Percentiles rank a stretch among this genome's conserved stretches.
Conservation (phyloP, 1,139 yeast species). For the Citeromyces hawaiiensis region DNA sequence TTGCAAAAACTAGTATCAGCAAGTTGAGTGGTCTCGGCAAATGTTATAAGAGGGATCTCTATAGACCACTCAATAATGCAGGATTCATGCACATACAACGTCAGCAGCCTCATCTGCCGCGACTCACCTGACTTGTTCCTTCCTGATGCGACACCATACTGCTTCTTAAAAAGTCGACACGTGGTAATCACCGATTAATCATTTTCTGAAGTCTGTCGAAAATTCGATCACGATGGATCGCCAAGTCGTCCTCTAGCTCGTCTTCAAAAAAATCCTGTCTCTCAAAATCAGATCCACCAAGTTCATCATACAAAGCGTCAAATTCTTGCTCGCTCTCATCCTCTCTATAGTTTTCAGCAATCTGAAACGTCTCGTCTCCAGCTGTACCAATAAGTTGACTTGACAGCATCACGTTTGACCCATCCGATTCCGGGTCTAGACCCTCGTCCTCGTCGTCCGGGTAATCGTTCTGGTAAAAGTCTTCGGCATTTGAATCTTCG, state of each 20-base stretch:
- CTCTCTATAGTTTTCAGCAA: conserved; percentile 7
- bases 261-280: conserved; percentile 36
- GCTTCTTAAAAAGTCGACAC: no score
- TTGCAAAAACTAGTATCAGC: no score
- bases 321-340: conserved; percentile 18
- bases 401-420: conserved; percentile 11
- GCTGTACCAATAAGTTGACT: background rate
- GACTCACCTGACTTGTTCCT: no score
- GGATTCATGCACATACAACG: no score
- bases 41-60: no score
- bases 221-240: conserved; percentile 48
- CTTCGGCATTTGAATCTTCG: conserved; percentile 83
- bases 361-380: background rate
- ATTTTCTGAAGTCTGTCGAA: conserved; percentile 34
- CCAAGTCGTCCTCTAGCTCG: conserved; percentile 47
- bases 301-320: conserved; percentile 14
- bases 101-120: no score
- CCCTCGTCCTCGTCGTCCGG: conserved; percentile 81
- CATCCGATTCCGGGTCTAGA: conserved; percentile 8
- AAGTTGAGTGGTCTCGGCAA: no score
- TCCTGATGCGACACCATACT: no score
- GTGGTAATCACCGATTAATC: background rate
- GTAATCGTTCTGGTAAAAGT: conserved; percentile 82
- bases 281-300: conserved; percentile 16
- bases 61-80: no score